Percentiles rank a stretch among this genome's conserved stretches.
phyloP scores from a whole-genome alignment of 2,329 filamentous ascomycete species.

The Dichotomopilus funicola region DNA sequence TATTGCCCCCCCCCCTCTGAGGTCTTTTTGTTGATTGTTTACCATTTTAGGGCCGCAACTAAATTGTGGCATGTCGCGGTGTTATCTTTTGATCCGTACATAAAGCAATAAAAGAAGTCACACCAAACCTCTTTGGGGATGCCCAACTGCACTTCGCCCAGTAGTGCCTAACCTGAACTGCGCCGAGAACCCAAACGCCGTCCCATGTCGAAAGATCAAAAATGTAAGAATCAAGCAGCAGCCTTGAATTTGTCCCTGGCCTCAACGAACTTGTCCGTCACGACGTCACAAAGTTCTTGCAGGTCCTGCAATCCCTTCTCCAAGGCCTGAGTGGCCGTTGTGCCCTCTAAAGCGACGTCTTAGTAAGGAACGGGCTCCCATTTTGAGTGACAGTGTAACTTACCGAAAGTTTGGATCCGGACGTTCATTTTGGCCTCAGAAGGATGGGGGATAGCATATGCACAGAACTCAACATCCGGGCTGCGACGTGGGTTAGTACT shows the following conservation, averaged over 20 bases:
- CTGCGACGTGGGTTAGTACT: conserved; percentile 40
- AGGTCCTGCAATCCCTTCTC: conserved; percentile 86
- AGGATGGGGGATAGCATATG: conserved; percentile 94
- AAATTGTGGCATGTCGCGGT: conserved; percentile 27
- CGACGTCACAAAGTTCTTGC: conserved; percentile 86
- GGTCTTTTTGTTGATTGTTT: neutral
- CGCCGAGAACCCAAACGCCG: conserved; percentile 21
- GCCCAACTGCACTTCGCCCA: neutral
- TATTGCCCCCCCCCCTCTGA: neutral
- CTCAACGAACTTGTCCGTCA: conserved; percentile 78
- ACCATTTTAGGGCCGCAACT: conserved; percentile 41
- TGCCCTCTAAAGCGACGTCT: conserved; percentile 52
- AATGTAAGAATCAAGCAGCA: conserved; percentile 7
- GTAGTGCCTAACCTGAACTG: conserved; percentile 15
- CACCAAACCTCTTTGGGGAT: neutral
- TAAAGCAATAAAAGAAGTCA: conserved; percentile 11
- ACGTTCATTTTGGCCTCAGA: conserved; percentile 96
- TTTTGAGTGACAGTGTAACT: conserved; percentile 26
- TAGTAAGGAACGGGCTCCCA: conserved; percentile 8
- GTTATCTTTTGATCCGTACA: conserved; percentile 11
- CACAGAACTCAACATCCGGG: conserved; percentile 94
- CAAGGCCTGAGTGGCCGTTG: conserved; percentile 74
- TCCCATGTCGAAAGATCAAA: neutral
- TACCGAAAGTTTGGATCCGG: conserved; percentile 94
- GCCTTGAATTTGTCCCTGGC: conserved; percentile 55